Evolutionary conservation across 2,329 filamentous ascomycete genomes (phyloP).

Genomic region (Kalmusia sp.): DNA sequence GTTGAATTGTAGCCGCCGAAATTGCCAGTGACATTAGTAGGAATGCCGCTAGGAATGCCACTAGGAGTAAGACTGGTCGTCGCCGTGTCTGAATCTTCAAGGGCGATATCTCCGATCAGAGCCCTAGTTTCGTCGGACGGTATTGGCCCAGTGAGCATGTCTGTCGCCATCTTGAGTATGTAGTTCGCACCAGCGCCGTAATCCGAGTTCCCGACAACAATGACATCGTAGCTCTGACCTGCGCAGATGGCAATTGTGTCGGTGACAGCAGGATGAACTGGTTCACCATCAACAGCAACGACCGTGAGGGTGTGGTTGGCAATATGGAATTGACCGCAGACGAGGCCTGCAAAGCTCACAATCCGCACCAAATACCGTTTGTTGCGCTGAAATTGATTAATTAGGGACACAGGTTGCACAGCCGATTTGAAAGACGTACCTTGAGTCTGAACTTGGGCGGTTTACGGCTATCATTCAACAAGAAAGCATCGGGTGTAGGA

Average conservation of each 20-base stretch:
- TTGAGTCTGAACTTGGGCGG: conserved; percentile 59
- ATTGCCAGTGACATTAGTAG: neutral
- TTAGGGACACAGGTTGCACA: neutral
- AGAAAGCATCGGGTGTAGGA: conserved; percentile 70
- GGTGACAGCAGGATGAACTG: conserved; percentile 44
- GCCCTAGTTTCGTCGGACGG: conserved; percentile 19
- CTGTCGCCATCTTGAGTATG: conserved; percentile 57
- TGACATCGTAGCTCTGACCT: conserved; percentile 42
- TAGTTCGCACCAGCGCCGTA: conserved; percentile 64
- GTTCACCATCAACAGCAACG: conserved; percentile 29
- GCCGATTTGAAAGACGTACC: neutral
- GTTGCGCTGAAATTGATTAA: conserved; percentile 57
- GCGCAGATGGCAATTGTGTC: conserved; percentile 46
- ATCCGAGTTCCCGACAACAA: conserved; percentile 24
- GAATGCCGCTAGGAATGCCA: conserved; percentile 50
- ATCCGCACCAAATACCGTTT: conserved; percentile 77
- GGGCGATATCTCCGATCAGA: conserved; percentile 23
- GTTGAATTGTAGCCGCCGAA: neutral
- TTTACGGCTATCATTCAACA: conserved; percentile 72
- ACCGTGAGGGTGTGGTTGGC: conserved; percentile 14
- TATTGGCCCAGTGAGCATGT: conserved; percentile 54
- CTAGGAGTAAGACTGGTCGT: no score
- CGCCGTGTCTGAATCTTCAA: no score
- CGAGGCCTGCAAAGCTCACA: conserved; percentile 74
- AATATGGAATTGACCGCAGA: conserved; percentile 50